Percentiles rank a stretch among this genome's conserved stretches.
Conservation (phyloP, 192 early-diverging fungal species). For the Irineochytrium annulatum region DNA sequence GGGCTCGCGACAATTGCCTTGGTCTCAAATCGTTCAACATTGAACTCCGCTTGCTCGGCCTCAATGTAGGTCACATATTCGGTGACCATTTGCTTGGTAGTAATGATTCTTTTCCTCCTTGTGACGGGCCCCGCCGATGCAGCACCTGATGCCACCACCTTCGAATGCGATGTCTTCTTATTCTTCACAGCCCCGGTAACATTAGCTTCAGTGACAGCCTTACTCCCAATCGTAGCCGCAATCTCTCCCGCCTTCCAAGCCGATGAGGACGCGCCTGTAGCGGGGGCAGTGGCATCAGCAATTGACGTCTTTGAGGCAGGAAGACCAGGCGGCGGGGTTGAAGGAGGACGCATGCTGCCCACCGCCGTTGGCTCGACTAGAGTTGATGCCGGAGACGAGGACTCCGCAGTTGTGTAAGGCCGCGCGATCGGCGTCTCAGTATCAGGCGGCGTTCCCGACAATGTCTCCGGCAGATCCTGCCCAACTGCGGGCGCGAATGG, state of each 20-base stretch:
- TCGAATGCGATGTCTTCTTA: background rate
- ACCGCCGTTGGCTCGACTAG: too few relatives aligned
- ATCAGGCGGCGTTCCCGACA: too few relatives aligned
- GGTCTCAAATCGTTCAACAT: background rate
- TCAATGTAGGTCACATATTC: background rate
- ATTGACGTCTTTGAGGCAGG: background rate
- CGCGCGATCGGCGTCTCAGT: too few relatives aligned
- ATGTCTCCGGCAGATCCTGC: too few relatives aligned
- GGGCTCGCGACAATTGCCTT: background rate
- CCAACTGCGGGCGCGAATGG: too few relatives aligned
- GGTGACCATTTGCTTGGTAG: conserved; percentile 1
- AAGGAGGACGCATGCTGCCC: too few relatives aligned
- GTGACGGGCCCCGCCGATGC: background rate
- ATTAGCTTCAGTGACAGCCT: background rate
- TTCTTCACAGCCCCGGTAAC: background rate
- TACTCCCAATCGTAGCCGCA: background rate
- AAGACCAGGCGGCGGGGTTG: too few relatives aligned
- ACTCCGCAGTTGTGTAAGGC: too few relatives aligned
- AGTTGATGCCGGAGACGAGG: too few relatives aligned
- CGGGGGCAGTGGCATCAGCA: background rate
- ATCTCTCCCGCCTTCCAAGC: background rate
- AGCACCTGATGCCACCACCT: background rate
- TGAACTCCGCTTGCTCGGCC: background rate
- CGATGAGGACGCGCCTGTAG: background rate
- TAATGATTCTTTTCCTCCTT: too few relatives aligned